phyloP scores from a whole-genome alignment of 371 early-diverging fungal species.

The Aphelidium insulamus region DNA sequence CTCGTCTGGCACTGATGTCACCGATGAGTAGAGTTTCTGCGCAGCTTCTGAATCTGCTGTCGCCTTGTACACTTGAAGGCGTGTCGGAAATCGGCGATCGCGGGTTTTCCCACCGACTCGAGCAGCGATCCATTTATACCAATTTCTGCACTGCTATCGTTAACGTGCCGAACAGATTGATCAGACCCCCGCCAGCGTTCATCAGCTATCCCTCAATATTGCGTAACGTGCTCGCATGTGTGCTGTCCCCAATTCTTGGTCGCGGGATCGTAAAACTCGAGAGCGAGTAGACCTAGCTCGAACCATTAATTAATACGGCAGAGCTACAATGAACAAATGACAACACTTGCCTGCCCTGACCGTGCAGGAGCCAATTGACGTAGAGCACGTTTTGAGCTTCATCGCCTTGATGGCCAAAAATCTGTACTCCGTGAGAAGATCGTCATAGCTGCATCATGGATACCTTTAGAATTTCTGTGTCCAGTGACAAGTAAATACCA shows the following conservation, averaged over 20 bases:
- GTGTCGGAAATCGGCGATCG: constrained; percentile 24
- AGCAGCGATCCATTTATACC: constrained; percentile 25
- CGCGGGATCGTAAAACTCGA: constrained; percentile 23
- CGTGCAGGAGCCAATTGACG: constrained; percentile 22
- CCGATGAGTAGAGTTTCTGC: constrained; percentile 16
- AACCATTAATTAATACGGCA: too few relatives aligned
- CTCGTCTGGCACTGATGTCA: constrained; percentile 24
- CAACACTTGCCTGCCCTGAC: too few relatives aligned
- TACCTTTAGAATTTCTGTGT: constrained; percentile 15
- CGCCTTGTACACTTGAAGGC: constrained; percentile 29
- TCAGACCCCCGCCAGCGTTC: constrained; percentile 17
- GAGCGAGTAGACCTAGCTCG: constrained; percentile 25
- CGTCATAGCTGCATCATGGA: too few relatives aligned
- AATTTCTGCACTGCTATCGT: constrained; percentile 14
- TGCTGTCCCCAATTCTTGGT: constrained; percentile 30
- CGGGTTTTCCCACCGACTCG: constrained; percentile 19
- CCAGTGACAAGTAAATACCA: constrained; percentile 21
- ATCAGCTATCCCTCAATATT: constrained; percentile 24
- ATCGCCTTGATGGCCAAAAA: constrained; percentile 23
- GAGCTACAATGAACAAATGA: too few relatives aligned
- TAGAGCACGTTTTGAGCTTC: constrained; percentile 25
- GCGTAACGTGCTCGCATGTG: constrained; percentile 39
- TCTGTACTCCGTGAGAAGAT: too few relatives aligned
- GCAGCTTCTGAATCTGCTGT: constrained; percentile 26
- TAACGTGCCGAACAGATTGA: constrained; percentile 10